These are phyloP conservation scores for Coniophora puteana DNA, from an alignment of 1,284 basidiomycete genomes.

Conservation along the genomic window DNA sequence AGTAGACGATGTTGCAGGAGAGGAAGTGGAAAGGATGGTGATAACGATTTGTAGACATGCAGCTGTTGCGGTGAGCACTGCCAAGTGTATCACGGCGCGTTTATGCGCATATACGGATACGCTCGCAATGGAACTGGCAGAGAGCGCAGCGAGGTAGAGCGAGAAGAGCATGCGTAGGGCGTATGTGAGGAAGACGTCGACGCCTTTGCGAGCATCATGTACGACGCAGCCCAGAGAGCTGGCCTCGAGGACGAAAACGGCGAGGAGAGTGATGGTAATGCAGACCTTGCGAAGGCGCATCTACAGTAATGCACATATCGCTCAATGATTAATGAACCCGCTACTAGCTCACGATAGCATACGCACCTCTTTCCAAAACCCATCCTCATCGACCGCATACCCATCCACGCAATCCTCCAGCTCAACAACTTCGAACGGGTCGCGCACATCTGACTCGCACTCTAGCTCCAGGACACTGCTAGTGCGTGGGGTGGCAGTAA, in stretches of 20 bases:
- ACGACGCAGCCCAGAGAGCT: conserved; percentile 49
- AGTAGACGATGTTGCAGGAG: no score
- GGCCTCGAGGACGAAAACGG: conserved; percentile 48
- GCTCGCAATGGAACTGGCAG: conserved; percentile 51
- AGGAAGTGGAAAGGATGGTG: conserved; percentile 50
- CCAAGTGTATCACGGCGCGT: conserved; percentile 63
- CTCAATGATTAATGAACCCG: neutral
- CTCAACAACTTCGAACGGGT: conserved; percentile 77
- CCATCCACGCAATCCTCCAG: conserved; percentile 74
- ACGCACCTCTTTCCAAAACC: conserved; percentile 71
- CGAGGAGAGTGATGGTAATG: conserved; percentile 40
- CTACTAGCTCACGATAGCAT: conserved; percentile 12
- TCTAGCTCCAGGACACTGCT: no score
- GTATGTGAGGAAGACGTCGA: conserved; percentile 32
- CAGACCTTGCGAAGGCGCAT: conserved; percentile 54
- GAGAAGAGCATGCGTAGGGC: conserved; percentile 54
- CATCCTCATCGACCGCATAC: conserved; percentile 64
- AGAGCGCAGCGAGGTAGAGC: conserved; percentile 55
- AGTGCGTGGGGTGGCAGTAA: no score
- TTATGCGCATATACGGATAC: conserved; percentile 50
- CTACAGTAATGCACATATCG: conserved; percentile 30
- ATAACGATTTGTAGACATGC: conserved; percentile 44
- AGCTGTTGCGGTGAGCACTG: conserved; percentile 52
- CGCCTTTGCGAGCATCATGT: conserved; percentile 34
- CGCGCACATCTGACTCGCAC: conserved; percentile 39